A percentile compares a stretch with the other conserved stretches of the same genome.
phyloP scores from a whole-genome alignment of 805 yeast genomes.

The Sugiyamaella marilandica region DNA sequence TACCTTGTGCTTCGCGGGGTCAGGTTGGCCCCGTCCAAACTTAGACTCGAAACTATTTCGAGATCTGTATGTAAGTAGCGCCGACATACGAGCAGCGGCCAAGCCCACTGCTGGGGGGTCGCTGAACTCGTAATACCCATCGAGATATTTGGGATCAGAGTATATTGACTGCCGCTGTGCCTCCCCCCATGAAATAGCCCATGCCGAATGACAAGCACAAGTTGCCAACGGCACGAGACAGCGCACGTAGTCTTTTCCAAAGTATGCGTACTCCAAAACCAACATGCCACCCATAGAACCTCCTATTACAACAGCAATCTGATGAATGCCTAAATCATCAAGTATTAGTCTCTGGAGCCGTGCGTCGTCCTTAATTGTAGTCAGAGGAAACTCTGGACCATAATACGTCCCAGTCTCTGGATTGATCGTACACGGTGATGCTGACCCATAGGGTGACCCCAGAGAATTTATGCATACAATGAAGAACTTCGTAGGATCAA shows the following conservation, averaged over 20 bases:
- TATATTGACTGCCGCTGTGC: conserved; percentile 96
- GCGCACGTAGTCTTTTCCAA: conserved; percentile 61
- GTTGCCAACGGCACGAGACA: conserved; percentile 83
- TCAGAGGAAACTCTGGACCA: conserved; percentile 94
- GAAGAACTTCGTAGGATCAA: conserved; percentile 85
- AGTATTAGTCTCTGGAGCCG: conserved; percentile 69
- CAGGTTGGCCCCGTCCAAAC: conserved; percentile 80
- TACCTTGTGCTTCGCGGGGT: conserved; percentile 38
- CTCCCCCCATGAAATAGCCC: conserved; percentile 99
- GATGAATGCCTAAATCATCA: conserved; percentile 73
- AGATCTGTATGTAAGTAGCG: conserved; percentile 85
- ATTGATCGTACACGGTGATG: conserved; percentile 82
- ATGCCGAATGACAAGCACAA: conserved; percentile 90
- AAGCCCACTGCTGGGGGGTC: conserved; percentile 83
- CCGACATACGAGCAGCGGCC: conserved; percentile 97
- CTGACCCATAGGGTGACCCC: conserved; percentile 95
- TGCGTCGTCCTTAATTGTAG: conserved; percentile 91
- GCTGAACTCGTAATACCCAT: conserved; percentile 76
- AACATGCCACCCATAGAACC: conserved; percentile 99
- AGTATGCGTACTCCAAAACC: conserved; percentile 81
- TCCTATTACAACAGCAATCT: conserved; percentile 82
- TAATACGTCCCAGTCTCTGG: conserved; percentile 69
- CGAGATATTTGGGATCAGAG: conserved; percentile 88
- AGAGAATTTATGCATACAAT: conserved; percentile 86
- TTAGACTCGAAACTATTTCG: conserved; percentile 86